These are phyloP conservation scores for Lactarius quietus DNA, from an alignment of 768 basidiomycete species.

Conservation along the genomic window DNA sequence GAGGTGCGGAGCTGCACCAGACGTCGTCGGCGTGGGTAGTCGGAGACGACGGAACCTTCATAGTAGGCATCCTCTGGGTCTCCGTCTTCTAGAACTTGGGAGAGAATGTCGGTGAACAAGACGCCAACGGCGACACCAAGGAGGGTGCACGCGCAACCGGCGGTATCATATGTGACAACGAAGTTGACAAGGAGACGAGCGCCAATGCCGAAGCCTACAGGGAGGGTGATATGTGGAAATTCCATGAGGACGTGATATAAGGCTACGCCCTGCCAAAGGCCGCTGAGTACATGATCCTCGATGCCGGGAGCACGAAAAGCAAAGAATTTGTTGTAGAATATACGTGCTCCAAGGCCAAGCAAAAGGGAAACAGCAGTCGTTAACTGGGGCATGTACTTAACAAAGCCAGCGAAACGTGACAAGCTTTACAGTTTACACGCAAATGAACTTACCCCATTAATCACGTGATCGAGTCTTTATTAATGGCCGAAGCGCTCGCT, in stretches of 20 bases:
- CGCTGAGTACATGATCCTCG: slow-evolving; percentile 60
- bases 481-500: too few species aligned
- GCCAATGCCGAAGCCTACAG: slow-evolving; percentile 54
- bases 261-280: slow-evolving; percentile 73
- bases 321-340: slow-evolving; percentile 58
- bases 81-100: slow-evolving; percentile 57
- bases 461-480: slow-evolving; percentile 24
- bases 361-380: slow-evolving; percentile 65
- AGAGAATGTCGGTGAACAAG: slow-evolving; percentile 66
- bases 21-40: slow-evolving; percentile 25
- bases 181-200: slow-evolving; percentile 67
- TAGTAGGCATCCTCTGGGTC: slow-evolving; percentile 33
- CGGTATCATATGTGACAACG: slow-evolving; percentile 48
- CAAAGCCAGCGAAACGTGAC: not conserved
- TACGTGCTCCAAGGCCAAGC: slow-evolving; percentile 70
- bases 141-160: slow-evolving; percentile 54
- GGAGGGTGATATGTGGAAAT: slow-evolving; percentile 49
- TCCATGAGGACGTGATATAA: slow-evolving; percentile 62
- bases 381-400: slow-evolving; percentile 37
- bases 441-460: slow-evolving; percentile 6
- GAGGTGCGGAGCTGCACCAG: slow-evolving; percentile 23
- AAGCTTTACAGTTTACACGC: not conserved
- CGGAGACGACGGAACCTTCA: slow-evolving; percentile 21
- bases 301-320: slow-evolving; percentile 42
- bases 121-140: slow-evolving; percentile 67